A percentile compares a stretch with the other conserved stretches of the same genome.
phyloP scores from a whole-genome alignment of 2,329 filamentous ascomycete species.

The Fusarium anthophilum region DNA sequence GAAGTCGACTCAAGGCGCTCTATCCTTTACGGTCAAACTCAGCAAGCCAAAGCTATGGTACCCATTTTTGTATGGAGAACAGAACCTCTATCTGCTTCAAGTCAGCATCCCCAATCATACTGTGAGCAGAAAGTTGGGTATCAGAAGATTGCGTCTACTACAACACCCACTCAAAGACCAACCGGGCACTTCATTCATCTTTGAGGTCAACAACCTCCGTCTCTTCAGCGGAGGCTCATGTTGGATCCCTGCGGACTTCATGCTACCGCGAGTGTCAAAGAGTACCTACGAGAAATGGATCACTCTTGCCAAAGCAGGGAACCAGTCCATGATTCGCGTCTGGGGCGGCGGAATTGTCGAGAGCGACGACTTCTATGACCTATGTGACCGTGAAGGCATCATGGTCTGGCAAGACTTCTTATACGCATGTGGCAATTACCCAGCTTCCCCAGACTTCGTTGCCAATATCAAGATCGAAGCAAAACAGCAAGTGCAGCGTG shows the following conservation, averaged over 20 bases:
- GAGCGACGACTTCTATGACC: background rate
- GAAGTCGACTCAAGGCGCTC: accelerated
- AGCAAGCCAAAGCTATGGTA: background rate
- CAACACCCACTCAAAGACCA: background rate
- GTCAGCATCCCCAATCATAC: background rate
- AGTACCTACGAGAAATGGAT: background rate
- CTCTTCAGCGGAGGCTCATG: background rate
- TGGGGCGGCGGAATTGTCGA: slow-evolving; percentile 3
- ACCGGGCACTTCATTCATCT: background rate
- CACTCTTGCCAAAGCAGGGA: background rate
- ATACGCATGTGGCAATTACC: slow-evolving; percentile 7
- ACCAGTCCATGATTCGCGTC: slow-evolving; percentile 1
- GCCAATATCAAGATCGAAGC: background rate
- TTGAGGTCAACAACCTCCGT: slow-evolving; percentile 7
- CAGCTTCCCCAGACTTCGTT: background rate
- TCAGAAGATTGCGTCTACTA: background rate
- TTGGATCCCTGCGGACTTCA: background rate
- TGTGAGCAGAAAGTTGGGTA: background rate
- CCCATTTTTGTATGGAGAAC: background rate
- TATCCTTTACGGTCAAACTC: background rate
- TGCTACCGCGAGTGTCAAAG: background rate
- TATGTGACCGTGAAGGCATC: background rate
- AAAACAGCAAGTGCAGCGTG: background rate
- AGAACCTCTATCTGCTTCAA: background rate
- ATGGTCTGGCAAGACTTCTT: slow-evolving; percentile 12